phyloP scores from a whole-genome alignment of 805 yeast species.

The Candida sanyiensis region DNA sequence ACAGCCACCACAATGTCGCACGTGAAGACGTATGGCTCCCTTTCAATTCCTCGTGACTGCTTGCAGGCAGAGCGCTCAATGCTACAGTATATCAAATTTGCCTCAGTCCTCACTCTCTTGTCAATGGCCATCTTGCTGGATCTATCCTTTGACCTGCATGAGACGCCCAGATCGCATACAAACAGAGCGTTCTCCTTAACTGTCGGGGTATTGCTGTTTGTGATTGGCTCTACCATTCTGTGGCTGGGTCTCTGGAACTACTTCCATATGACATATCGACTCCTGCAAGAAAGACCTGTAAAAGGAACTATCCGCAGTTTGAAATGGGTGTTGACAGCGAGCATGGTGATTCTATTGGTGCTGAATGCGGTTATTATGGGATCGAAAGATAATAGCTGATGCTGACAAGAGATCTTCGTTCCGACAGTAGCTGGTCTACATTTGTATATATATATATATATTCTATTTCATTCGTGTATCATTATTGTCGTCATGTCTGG shows the following conservation, averaged over 20 bases:
- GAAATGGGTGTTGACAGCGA: conserved; percentile 8
- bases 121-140: conserved; percentile 21
- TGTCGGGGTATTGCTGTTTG: conserved; percentile 14
- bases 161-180: neutral
- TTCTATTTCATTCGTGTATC: neutral
- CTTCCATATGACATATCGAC: conserved; percentile 15
- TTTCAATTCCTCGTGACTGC: conserved; percentile 25
- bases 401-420: neutral
- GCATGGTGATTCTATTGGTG: conserved; percentile 5
- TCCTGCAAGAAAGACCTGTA: conserved; percentile 13
- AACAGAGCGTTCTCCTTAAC: conserved; percentile 11
- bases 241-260: conserved; percentile 20
- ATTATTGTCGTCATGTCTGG: neutral
- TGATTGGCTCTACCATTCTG: conserved; percentile 10
- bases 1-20: no score
- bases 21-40: neutral
- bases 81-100: conserved; percentile 20
- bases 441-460: neutral
- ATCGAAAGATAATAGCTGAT: neutral
- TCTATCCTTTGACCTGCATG: conserved; percentile 10
- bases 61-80: conserved; percentile 25
- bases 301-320: conserved; percentile 13
- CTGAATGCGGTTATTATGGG: conserved; percentile 2
- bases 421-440: no score
- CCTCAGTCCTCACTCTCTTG: conserved; percentile 16